Evolutionary conservation across 2,329 filamentous ascomycete species (phyloP).

Genomic region (Hypoxylon sp.): DNA sequence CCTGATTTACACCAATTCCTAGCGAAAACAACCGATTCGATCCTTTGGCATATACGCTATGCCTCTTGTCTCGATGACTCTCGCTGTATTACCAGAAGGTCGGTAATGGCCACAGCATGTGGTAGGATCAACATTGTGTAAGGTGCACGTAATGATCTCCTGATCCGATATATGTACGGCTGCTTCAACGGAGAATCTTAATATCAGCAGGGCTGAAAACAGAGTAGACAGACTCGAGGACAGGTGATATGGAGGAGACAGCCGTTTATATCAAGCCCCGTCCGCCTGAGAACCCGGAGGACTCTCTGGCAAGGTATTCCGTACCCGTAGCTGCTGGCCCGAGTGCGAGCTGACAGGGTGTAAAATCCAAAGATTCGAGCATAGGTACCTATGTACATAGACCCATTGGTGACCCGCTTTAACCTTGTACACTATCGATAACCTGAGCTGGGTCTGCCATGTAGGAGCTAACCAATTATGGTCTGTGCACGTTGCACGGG

Average conservation of each 20-base stretch:
- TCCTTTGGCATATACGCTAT: constrained; percentile 23
- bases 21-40: constrained; percentile 21
- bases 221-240: constrained; percentile 6
- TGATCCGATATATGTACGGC: not conserved
- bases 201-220: constrained; percentile 23
- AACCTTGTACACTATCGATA: not conserved
- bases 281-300: constrained; percentile 42
- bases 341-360: not conserved
- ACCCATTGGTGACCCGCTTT: not conserved
- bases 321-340: constrained; percentile 7
- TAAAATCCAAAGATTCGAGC: not conserved
- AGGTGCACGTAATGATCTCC: not conserved
- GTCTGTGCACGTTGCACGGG: constrained; percentile 11
- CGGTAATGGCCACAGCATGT: constrained; percentile 5
- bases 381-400: no score
- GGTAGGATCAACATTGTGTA: constrained; percentile 1
- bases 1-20: constrained; percentile 16
- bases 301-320: constrained; percentile 10
- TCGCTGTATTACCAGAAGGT: constrained; percentile 8
- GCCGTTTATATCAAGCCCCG: constrained; percentile 35
- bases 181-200: constrained; percentile 2
- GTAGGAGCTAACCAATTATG: not conserved
- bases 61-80: constrained; percentile 14
- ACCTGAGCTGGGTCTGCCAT: not conserved
- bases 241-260: constrained; percentile 21